Base-by-base conservation (phyloP, 1,284 basidiomycete genomes). In the Pseudomicrostroma phylloplanum region DNA sequence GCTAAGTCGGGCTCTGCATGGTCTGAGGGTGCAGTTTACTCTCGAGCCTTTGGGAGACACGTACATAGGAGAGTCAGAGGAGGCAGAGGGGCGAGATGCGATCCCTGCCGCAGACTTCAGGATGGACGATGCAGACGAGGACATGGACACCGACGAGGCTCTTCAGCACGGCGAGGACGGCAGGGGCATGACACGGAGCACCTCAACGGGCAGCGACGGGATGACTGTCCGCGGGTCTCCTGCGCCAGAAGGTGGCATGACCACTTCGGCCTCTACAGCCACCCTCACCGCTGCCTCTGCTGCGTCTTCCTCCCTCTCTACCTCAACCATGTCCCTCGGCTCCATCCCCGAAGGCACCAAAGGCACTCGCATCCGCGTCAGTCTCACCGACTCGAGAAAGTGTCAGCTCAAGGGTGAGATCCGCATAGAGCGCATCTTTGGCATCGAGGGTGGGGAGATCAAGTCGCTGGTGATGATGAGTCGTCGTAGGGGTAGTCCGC, bases 401-500 rank as follows among this genome's bases (percentile, higher is more conserved):
- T 79, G 77, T 56, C 69, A 70, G 13, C 61, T 79, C 53, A 67
- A 66, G 25, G 77, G 77, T 39, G 71, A 78, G 25, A 66, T 79
- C 3, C 65, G 70, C 30, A 62, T 79, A n/a, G 74, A 77, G 57
- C 64, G 63, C 23, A 57, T 76, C 12, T 58, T 56, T 7, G 46
- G 59, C 39, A 26, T 11, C 42, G 46, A 51, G 46, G 43, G 42
- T 19, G 19, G 56, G 42, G n/a, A 21, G 39, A 25, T 60, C n/a
- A 49, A 68, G 43, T 71, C 67, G 40, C 61, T 76, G 49, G 72
- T 79, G 48, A 61, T 80, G 23, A 74, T 80, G 74, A 63, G 74
- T 55, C 72, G 73, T 59, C 72, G 73, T 56, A 78, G 78, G 66
- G 80, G 80, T 19, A 75, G 74, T 59, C 80, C 79, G 11, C 65